These are phyloP conservation scores for Alternaria alternata DNA, from an alignment of 2,329 filamentous ascomycete species.

Conservation along the genomic window DNA sequence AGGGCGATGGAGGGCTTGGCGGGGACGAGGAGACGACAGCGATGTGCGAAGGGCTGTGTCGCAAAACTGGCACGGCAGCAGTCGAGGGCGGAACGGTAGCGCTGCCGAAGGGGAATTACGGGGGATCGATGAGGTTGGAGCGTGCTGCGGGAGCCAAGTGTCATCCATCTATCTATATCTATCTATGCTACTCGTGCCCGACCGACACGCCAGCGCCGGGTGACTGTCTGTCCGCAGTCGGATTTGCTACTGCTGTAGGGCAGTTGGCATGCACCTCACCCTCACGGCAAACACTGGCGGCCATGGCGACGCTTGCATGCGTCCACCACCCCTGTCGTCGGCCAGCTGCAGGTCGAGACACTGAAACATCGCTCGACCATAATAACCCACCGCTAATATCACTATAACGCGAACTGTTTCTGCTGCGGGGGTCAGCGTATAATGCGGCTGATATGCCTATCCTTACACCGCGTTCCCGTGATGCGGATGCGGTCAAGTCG, in stretches of 20 bases:
- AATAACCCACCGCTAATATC: slow-evolving; percentile 16
- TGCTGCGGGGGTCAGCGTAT: slow-evolving; percentile 14
- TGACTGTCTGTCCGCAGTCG: slow-evolving; percentile 1
- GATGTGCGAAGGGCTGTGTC: slow-evolving; percentile 3
- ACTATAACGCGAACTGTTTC: slow-evolving; percentile 22
- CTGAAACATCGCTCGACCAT: slow-evolving; percentile 25
- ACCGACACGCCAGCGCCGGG: background rate
- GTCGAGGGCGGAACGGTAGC: slow-evolving; percentile 19
- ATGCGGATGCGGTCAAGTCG: background rate
- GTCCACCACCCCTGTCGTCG: slow-evolving; percentile 12
- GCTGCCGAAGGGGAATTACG: slow-evolving; percentile 17
- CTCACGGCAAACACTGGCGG: slow-evolving; percentile 3
- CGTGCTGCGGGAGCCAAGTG: slow-evolving; percentile 14
- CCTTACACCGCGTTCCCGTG: background rate
- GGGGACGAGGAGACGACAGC: background rate
- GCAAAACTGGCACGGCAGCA: slow-evolving; percentile 4
- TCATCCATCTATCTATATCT: background rate
- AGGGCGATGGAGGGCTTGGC: slow-evolving; percentile 12
- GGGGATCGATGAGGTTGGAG: slow-evolving; percentile 14
- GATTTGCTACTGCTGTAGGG: slow-evolving; percentile 12
- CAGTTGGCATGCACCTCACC: slow-evolving; percentile 2
- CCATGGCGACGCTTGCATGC: slow-evolving; percentile 5
- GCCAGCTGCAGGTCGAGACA: slow-evolving; percentile 8
- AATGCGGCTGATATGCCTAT: background rate
- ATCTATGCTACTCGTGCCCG: background rate